Evolutionary conservation across 108 stramenopile genomes (phyloP).

Genomic region (Cyclostephanos invisitatus): DNA sequence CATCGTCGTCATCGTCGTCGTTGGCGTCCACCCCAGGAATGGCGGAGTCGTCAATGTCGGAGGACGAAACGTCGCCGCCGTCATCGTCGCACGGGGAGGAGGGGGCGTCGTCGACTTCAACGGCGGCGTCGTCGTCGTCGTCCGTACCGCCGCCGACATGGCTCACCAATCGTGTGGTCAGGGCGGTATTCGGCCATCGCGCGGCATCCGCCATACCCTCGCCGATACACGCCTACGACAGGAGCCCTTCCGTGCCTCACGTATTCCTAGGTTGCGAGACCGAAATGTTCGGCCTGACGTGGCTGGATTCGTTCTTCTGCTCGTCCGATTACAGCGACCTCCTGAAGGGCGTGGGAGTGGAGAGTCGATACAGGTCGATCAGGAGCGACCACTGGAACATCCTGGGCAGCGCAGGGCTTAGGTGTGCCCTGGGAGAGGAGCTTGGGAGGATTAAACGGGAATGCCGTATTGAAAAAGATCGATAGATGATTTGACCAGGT

Average conservation of each 20-base stretch:
- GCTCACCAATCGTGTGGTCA: constrained; percentile 42
- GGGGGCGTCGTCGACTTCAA: neutral
- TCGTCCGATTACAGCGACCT: constrained; percentile 42
- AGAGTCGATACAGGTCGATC: constrained; percentile 38
- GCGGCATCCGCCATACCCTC: constrained; percentile 39
- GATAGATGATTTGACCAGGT: too few relatives aligned
- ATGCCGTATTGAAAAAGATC: neutral
- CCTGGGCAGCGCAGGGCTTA: constrained; percentile 44
- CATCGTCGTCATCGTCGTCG: constrained; percentile 14
- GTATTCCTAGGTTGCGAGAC: constrained; percentile 55
- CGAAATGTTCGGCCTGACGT: constrained; percentile 58
- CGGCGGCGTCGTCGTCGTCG: neutral
- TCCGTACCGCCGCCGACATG: constrained; percentile 17
- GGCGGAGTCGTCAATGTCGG: neutral
- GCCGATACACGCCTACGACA: constrained; percentile 40
- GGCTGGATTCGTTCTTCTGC: constrained; percentile 61
- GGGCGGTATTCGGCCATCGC: constrained; percentile 33
- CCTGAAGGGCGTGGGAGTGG: constrained; percentile 24
- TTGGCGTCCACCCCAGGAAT: constrained; percentile 6
- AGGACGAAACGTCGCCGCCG: neutral
- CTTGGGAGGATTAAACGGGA: constrained; percentile 25
- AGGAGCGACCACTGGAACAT: constrained; percentile 67
- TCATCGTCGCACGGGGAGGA: neutral
- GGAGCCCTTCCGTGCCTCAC: constrained; percentile 41
- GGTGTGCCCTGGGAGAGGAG: constrained; percentile 37